Base-by-base conservation (phyloP, 495 filamentous ascomycete species). In the Echria macrotheca region DNA sequence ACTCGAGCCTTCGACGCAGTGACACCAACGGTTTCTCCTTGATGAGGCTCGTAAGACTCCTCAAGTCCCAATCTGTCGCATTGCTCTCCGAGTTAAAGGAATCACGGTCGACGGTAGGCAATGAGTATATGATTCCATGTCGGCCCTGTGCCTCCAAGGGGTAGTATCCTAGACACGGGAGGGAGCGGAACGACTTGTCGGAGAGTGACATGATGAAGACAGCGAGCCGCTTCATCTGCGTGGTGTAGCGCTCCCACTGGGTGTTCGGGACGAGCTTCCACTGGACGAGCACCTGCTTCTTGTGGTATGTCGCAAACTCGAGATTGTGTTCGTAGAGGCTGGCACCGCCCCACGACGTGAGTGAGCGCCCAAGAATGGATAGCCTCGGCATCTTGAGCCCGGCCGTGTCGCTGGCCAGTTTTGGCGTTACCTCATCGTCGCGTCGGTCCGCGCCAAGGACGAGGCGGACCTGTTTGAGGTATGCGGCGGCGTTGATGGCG, bases 221-320 rank as follows among this genome's bases (percentile, higher is more conserved):
- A 7, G 54, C 48, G 3, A 55, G 50, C 21, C 52, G 47, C n/a
- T 60, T 52, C 32, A 50, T 56, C 15, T 37, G 49, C 18, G 33
- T 29, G 9, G 15, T 36, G 32, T 49, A 50, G 10, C 35, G 9
- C 12, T 53, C 55, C 50, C 55, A 53, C 14, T 57, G 24, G 6
- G 25, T 10, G 22, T 32, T 40, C 5, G 48, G 36, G n/a, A 53
- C 43, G 18, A 19, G 6, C 33, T 63, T 63, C 57, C 53, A 60
- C 22, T 63, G 57, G 6, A 63, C 46, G 2, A 63, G 39, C 23
- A 61, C 52, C 32, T 48, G 45, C 4, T n/a, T 10, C 6, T n/a
- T 9, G 14, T 29, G 1, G 45, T 48, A 48, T 9, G 1, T 18
- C 5, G 45, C 45, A 35, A 48, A 48, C 35, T 48, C 45, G 9